Evolutionary conservation across 345 rosid species (phyloP).

Genomic region (Eucalyptus melliodora): DNA sequence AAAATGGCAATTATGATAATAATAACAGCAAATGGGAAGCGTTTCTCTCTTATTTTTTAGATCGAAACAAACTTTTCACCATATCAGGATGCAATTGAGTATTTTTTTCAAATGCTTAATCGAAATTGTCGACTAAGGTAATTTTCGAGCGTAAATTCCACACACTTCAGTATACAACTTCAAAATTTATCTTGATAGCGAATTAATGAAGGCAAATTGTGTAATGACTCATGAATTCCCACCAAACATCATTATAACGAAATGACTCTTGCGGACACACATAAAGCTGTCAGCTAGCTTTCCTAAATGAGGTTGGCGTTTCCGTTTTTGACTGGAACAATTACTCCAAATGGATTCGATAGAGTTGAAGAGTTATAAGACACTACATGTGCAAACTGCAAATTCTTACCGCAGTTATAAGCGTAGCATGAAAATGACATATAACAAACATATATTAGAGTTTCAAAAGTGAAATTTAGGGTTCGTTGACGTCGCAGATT

Average conservation of each 20-base stretch:
- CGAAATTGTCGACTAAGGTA: neutral
- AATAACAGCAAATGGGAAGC: neutral
- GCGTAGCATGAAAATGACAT: neutral
- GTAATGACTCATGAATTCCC: neutral
- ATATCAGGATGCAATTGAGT: neutral
- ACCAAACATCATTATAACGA: neutral
- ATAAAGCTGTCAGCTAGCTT: neutral
- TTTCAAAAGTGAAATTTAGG: neutral
- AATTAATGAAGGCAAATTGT: neutral
- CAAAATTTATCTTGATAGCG: neutral
- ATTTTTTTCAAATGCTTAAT: neutral
- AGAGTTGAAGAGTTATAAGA: neutral
- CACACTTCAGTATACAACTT: neutral
- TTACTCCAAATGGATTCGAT: neutral
- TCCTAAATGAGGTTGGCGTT: neutral
- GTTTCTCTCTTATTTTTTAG: neutral
- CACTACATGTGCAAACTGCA: neutral
- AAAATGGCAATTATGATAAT: neutral
- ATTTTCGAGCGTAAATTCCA: neutral
- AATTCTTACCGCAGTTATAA: neutral
- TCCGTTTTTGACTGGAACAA: neutral
- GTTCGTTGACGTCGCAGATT: neutral
- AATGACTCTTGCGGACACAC: neutral
- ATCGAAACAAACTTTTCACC: neutral
- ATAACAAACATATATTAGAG: neutral